A percentile compares a stretch with the other conserved stretches of the same genome.
These are phyloP conservation scores for Lasiosphaeria hispida DNA, from an alignment of 495 filamentous ascomycete genomes.

Conservation along the genomic window DNA sequence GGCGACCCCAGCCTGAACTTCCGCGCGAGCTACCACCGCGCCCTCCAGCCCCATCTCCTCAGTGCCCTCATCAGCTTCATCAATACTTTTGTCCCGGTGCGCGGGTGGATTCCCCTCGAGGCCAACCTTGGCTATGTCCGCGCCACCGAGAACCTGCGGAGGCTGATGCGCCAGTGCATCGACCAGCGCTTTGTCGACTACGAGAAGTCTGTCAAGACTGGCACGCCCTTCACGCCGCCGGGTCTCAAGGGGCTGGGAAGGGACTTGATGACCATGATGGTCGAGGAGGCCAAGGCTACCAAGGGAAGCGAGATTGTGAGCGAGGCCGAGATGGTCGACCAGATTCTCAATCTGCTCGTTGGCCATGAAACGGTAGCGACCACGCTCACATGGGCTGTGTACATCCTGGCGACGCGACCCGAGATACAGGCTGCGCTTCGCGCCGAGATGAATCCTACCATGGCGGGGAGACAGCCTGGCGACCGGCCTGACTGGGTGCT, in stretches of 20 bases:
- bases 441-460: slow-evolving; percentile 61
- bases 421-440: slow-evolving; percentile 43
- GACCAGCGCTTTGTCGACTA: slow-evolving; percentile 23
- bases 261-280: slow-evolving; percentile 25
- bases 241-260: not conserved
- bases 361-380: slow-evolving; percentile 4
- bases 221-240: not conserved
- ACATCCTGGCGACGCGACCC: not conserved
- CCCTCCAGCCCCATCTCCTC: slow-evolving; percentile 26
- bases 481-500: slow-evolving; percentile 64
- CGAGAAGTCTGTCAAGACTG: slow-evolving; percentile 3
- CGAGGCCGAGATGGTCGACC: slow-evolving; percentile 9
- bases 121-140: slow-evolving; percentile 23
- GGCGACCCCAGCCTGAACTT: slow-evolving; percentile 6
- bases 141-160: slow-evolving; percentile 15
- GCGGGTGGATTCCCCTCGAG: slow-evolving; percentile 23
- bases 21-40: slow-evolving; percentile 18
- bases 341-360: slow-evolving; percentile 26
- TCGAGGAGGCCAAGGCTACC: slow-evolving; percentile 15
- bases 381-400: slow-evolving; percentile 5
- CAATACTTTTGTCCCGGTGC: slow-evolving; percentile 23
- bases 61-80: slow-evolving; percentile 29
- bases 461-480: slow-evolving; percentile 32
- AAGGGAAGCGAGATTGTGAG: not conserved
- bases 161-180: slow-evolving; percentile 17